Conservation (phyloP, 2,329 filamentous ascomycete species). For the Aspergillus sp. region DNA sequence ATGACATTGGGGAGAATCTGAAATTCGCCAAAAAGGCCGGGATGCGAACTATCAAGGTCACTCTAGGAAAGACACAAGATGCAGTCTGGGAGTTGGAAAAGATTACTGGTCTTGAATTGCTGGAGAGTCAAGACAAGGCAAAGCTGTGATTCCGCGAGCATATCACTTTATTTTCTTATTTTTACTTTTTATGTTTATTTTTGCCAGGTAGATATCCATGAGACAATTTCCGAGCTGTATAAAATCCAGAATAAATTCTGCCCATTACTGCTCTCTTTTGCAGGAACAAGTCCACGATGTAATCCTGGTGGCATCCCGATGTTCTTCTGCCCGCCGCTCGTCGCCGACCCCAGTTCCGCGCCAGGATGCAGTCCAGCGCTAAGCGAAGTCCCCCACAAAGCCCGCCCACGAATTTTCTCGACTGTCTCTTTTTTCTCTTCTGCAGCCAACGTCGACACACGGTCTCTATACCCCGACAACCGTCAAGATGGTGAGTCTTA, state of each 20-base stretch:
- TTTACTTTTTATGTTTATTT: too few relatives aligned
- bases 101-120: constrained; percentile 56
- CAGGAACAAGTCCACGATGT: too few relatives aligned
- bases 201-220: too few relatives aligned
- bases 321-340: constrained; percentile 18
- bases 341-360: constrained; percentile 32
- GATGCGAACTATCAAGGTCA: constrained; percentile 77
- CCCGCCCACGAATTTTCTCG: constrained; percentile 24
- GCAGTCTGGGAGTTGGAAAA: constrained; percentile 75
- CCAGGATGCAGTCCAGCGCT: constrained; percentile 29
- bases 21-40: constrained; percentile 68
- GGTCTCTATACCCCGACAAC: constrained; percentile 18
- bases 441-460: constrained; percentile 30
- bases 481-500: constrained; percentile 40
- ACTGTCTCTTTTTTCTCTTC: constrained; percentile 14
- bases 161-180: too few relatives aligned
- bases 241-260: too few relatives aligned
- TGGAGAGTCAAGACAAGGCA: constrained; percentile 31
- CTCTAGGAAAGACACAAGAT: constrained; percentile 65
- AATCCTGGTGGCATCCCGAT: too few relatives aligned
- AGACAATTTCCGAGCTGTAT: too few relatives aligned
- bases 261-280: too few relatives aligned
- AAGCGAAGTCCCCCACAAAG: constrained; percentile 40
- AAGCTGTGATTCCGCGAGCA: constrained; percentile 18
- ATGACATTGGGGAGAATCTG: constrained; percentile 90